phyloP scores from a whole-genome alignment of 2,329 filamentous ascomycete genomes.

The Hymenoscyphus scutula region DNA sequence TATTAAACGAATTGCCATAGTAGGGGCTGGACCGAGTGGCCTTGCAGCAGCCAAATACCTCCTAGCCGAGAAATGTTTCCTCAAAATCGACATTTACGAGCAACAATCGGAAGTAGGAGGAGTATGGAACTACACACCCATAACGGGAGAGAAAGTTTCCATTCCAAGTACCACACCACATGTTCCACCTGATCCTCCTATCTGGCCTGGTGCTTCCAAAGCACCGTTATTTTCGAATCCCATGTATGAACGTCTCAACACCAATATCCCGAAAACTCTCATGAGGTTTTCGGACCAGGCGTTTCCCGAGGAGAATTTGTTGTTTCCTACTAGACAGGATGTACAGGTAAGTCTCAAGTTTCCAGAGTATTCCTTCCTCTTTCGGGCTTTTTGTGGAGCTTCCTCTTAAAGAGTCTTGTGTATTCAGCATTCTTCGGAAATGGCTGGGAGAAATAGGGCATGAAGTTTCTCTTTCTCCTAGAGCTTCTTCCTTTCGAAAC shows the following conservation, averaged over 20 bases:
- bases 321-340: constrained; percentile 71
- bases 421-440: too few species aligned
- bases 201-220: constrained; percentile 42
- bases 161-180: constrained; percentile 70
- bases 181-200: constrained; percentile 60
- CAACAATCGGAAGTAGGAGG: constrained; percentile 76
- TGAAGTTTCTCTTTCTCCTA: too few species aligned
- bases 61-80: constrained; percentile 66
- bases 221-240: constrained; percentile 70
- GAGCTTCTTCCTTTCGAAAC: too few species aligned
- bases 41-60: constrained; percentile 80
- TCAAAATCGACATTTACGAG: constrained; percentile 75
- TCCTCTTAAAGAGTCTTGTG: too few species aligned
- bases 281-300: constrained; percentile 76
- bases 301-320: constrained; percentile 61
- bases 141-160: constrained; percentile 45
- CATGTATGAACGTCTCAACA: constrained; percentile 78
- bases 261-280: constrained; percentile 78
- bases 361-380: too few species aligned
- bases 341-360: constrained; percentile 48
- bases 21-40: constrained; percentile 81
- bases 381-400: too few species aligned
- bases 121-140: constrained; percentile 74
- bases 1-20: constrained; percentile 66
- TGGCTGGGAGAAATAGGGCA: too few species aligned